phyloP scores from a whole-genome alignment of 441 rosid genomes.

The Euphorbia schlechtendalii region DNA sequence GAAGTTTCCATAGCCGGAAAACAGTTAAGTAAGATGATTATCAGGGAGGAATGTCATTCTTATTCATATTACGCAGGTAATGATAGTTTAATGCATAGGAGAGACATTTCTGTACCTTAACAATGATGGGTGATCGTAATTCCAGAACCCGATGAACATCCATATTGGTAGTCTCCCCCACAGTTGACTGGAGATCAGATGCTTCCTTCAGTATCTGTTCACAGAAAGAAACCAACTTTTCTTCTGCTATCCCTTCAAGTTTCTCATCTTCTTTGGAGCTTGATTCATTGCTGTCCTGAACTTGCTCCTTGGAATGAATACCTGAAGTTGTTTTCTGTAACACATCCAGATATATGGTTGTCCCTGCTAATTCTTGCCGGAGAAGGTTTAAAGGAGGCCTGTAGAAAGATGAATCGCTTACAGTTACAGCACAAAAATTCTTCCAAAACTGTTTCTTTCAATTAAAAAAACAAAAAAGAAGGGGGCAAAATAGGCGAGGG shows the following conservation, averaged over 20 bases:
- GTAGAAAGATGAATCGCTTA: slow-evolving; percentile 24
- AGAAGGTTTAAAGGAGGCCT: slow-evolving; percentile 96
- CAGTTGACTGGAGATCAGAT: slow-evolving; percentile 72
- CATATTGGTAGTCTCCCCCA: slow-evolving; percentile 85
- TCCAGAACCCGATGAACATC: slow-evolving; percentile 86
- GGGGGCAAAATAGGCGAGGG: slow-evolving; percentile 5
- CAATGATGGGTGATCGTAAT: slow-evolving; percentile 88
- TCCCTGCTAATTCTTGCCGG: slow-evolving; percentile 91
- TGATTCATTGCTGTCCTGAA: slow-evolving; percentile 24
- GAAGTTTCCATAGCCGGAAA: too few relatives aligned
- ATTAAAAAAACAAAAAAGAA: neutral
- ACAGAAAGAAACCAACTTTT: slow-evolving; percentile 79
- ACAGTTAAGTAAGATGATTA: too few relatives aligned
- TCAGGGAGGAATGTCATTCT: too few relatives aligned
- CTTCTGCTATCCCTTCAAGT: slow-evolving; percentile 77
- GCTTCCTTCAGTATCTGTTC: slow-evolving; percentile 87
- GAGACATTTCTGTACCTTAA: slow-evolving; percentile 61
- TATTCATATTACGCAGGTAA: neutral
- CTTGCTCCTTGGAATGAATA: slow-evolving; percentile 27
- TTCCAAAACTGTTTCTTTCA: neutral
- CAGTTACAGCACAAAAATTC: slow-evolving; percentile 6
- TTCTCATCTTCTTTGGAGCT: slow-evolving; percentile 24
- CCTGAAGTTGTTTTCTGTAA: slow-evolving; percentile 78
- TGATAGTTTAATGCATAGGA: neutral
- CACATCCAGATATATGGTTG: slow-evolving; percentile 80